Conservation (phyloP, 1,284 basidiomycete genomes). For the Boletus subluridellus region DNA sequence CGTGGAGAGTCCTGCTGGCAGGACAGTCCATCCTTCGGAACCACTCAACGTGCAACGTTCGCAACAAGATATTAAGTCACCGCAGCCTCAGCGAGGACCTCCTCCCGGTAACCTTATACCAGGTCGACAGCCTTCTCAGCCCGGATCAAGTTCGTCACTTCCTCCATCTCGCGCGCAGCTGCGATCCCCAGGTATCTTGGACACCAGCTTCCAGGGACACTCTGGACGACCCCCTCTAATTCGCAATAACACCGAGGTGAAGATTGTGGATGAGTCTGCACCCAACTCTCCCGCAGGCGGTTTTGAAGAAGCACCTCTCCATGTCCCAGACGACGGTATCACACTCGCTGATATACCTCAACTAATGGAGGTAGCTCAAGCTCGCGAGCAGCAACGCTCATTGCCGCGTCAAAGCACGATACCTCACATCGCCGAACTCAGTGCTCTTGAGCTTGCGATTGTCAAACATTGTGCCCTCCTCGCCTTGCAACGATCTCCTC, state of each 20-base stretch:
- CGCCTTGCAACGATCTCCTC: slow-evolving; percentile 69
- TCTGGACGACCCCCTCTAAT: slow-evolving; percentile 68
- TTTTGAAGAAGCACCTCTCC: slow-evolving; percentile 37
- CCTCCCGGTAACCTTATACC: slow-evolving; percentile 34
- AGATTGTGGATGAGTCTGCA: slow-evolving; percentile 82
- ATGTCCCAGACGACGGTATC: slow-evolving; percentile 70
- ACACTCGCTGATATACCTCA: slow-evolving; percentile 97
- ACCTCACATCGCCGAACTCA: slow-evolving; percentile 83
- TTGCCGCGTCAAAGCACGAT: slow-evolving; percentile 71
- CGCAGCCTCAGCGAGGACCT: slow-evolving; percentile 37
- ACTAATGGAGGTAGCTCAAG: slow-evolving; percentile 87
- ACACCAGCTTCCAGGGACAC: slow-evolving; percentile 42
- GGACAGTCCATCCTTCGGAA: slow-evolving; percentile 71
- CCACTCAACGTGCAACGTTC: slow-evolving; percentile 40
- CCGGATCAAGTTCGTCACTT: slow-evolving; percentile 34
- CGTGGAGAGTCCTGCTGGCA: slow-evolving; percentile 92
- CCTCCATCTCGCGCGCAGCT: slow-evolving; percentile 39
- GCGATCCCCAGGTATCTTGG: slow-evolving; percentile 39
- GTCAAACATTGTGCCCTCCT: slow-evolving; percentile 91
- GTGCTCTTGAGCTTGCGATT: slow-evolving; percentile 81
- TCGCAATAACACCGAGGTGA: slow-evolving; percentile 82
- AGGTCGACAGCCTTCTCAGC: slow-evolving; percentile 34
- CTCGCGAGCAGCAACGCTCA: slow-evolving; percentile 78
- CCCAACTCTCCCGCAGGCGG: slow-evolving; percentile 65
- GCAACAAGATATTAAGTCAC: slow-evolving; percentile 32